A percentile compares a stretch with the other conserved stretches of the same genome.
These are phyloP conservation scores for Ganoderma boninense DNA, from an alignment of 1,284 basidiomycete genomes.

Conservation along the genomic window DNA sequence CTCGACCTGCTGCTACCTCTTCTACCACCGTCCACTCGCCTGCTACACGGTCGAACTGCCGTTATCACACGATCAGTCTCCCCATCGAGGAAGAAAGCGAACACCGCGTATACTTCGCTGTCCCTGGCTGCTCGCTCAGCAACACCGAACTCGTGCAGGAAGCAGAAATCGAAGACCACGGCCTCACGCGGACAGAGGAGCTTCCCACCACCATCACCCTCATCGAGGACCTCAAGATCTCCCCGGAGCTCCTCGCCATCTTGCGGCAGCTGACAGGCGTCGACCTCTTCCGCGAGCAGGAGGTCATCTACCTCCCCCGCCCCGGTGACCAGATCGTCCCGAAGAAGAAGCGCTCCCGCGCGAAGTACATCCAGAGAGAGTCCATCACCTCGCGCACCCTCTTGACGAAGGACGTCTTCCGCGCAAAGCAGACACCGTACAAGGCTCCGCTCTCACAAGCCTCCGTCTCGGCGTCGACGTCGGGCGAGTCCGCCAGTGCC, in stretches of 20 bases:
- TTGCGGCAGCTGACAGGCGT: conserved; percentile 67
- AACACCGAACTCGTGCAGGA: conserved; percentile 63
- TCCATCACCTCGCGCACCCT: conserved; percentile 42
- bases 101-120: conserved; percentile 62
- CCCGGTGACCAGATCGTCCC: conserved; percentile 40
- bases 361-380: conserved; percentile 32
- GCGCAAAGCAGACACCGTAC: conserved; percentile 22
- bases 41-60: conserved; percentile 65
- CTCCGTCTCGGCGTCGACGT: conserved; percentile 34
- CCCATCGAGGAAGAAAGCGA: conserved; percentile 57
- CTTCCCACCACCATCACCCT: conserved; percentile 54
- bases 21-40: conserved; percentile 28
- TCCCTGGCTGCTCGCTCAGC: conserved; percentile 70
- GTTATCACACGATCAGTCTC: conserved; percentile 70
- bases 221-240: conserved; percentile 59
- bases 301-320: conserved; percentile 66
- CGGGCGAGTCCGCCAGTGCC: conserved; percentile 23
- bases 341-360: conserved; percentile 17
- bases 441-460: conserved; percentile 34
- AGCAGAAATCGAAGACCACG: conserved; percentile 66
- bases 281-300: conserved; percentile 67
- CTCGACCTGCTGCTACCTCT: not conserved
- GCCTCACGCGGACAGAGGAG: conserved; percentile 60
- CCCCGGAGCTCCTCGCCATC: conserved; percentile 58
- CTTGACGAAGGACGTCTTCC: conserved; percentile 17